Base-by-base conservation (phyloP, 1,139 yeast genomes). In the Suhomyces bribrorum region DNA sequence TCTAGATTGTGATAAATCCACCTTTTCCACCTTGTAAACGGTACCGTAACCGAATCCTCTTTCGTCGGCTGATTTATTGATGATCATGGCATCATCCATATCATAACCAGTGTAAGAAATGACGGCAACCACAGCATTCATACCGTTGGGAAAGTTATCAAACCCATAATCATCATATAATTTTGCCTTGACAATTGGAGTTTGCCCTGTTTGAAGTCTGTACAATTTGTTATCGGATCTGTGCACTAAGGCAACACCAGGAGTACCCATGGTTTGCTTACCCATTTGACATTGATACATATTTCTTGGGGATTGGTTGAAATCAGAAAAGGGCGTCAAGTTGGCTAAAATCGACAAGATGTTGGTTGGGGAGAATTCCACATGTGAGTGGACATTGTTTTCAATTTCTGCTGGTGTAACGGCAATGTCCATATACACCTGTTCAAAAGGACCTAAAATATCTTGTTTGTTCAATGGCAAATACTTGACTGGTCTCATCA, bases 241-340 rank as follows among this genome's bases (percentile, higher is more conserved):
- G 62, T 90, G 96, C 32, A 74, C 80, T 42, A 92, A 72, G 0
- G 96, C 97, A 42, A 92, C 96, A 69, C 97, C 97, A 7, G 98
- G 98, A 5, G 98, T 92, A 68, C 99, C 99, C 98, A 92, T 92
- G 16, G 99, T 92, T 74, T 92, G 99, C 70, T 92, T 92, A 79
- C 97, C 98, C 99, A 92, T 92, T 77, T 94, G 98, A 73, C 99
- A 92, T 71, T 92, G 99, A 64, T 92, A 92, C 98, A 94, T 92
- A 64, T 92, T 92, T 81, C 99, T 86, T 56, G 99, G 99, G 25
- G 97, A 89, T 73, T 92, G 99, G 66, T 92, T 92, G 72, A 92
- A 94, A 66, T 92, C 98, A 1, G 97, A 90, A 62, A 88, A 92
- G 50, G 98, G 98, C 1, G 98, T 92, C 71, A 92, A 75, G 65